A percentile compares a stretch with the other conserved stretches of the same genome.
These are phyloP conservation scores for Phoenix dactylifera DNA, from an alignment of 176 grass and related monocot species.

Conservation along the genomic window DNA sequence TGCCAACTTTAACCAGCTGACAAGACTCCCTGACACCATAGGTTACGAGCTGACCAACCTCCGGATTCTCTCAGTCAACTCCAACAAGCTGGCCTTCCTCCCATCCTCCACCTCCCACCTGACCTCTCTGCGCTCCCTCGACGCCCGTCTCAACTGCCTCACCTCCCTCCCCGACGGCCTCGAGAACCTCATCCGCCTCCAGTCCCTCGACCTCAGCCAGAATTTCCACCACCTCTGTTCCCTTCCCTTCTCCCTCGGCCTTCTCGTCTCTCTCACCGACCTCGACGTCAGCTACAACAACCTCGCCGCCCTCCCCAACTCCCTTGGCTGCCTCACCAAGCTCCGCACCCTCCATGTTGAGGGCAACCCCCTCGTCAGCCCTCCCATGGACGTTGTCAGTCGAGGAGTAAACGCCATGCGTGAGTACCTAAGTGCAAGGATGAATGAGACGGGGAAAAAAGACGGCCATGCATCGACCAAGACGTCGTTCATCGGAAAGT, in stretches of 20 bases:
- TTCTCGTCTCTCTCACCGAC: constrained; percentile 13
- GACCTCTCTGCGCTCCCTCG: constrained; percentile 17
- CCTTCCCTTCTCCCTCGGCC: constrained; percentile 18
- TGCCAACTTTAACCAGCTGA: constrained; percentile 23
- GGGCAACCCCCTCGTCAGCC: constrained; percentile 18
- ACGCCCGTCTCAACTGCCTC: constrained; percentile 29
- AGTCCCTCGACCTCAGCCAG: constrained; percentile 21
- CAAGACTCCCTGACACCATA: constrained; percentile 11
- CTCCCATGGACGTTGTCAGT: constrained; percentile 17
- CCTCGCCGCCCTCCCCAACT: constrained; percentile 20
- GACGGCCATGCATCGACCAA: background rate
- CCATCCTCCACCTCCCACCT: constrained; percentile 26
- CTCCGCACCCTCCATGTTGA: constrained; percentile 16
- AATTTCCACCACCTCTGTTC: constrained; percentile 16
- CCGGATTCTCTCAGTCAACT: constrained; percentile 9
- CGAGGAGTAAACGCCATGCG: constrained; percentile 4
- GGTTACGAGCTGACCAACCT: constrained; percentile 22
- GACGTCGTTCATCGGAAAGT: constrained; percentile 14
- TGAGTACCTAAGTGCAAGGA: constrained; percentile 11
- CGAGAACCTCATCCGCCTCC: constrained; percentile 21
- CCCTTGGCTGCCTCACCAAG: constrained; percentile 19
- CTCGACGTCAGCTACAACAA: constrained; percentile 29
- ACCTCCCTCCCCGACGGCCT: constrained; percentile 22
- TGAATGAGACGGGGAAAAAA: background rate
- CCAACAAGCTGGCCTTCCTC: constrained; percentile 23